phyloP scores from a whole-genome alignment of 768 basidiomycete genomes.

The Pulveroboletus sp. region DNA sequence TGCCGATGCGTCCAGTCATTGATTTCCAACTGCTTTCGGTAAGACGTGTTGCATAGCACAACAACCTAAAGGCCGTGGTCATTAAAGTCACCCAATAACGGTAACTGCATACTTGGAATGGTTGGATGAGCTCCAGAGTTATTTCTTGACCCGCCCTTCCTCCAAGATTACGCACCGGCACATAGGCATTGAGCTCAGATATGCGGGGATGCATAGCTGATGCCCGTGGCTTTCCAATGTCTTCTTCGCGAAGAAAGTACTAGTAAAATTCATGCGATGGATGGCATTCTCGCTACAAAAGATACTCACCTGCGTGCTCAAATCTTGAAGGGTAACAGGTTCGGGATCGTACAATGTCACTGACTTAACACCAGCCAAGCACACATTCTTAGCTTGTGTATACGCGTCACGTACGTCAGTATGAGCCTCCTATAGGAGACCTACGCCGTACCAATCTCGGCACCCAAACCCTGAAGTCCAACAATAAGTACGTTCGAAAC shows the following conservation, averaged over 20 bases:
- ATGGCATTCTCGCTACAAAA: background rate
- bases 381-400: constrained; percentile 80
- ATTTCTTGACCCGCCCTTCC: constrained; percentile 76
- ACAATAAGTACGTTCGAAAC: constrained; percentile 92
- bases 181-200: constrained; percentile 93
- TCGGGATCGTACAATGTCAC: constrained; percentile 96
- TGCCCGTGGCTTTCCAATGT: constrained; percentile 86
- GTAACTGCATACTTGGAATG: constrained; percentile 72
- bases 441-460: constrained; percentile 77
- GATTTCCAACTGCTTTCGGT: constrained; percentile 87
- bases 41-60: constrained; percentile 77
- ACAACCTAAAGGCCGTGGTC: constrained; percentile 60
- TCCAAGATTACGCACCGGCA: constrained; percentile 86
- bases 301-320: constrained; percentile 80
- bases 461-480: constrained; percentile 88
- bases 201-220: constrained; percentile 84
- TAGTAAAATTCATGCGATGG: constrained; percentile 32
- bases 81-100: constrained; percentile 5
- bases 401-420: constrained; percentile 12
- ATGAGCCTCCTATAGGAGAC: constrained; percentile 1
- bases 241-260: constrained; percentile 91
- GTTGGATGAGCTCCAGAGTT: constrained; percentile 74
- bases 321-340: constrained; percentile 80
- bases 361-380: constrained; percentile 94
- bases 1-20: constrained; percentile 93